Evolutionary conservation across 768 basidiomycete genomes (phyloP), one percentile per base, ranked within the genome.

Genomic region (Pulveroboletus ravenelii): DNA sequence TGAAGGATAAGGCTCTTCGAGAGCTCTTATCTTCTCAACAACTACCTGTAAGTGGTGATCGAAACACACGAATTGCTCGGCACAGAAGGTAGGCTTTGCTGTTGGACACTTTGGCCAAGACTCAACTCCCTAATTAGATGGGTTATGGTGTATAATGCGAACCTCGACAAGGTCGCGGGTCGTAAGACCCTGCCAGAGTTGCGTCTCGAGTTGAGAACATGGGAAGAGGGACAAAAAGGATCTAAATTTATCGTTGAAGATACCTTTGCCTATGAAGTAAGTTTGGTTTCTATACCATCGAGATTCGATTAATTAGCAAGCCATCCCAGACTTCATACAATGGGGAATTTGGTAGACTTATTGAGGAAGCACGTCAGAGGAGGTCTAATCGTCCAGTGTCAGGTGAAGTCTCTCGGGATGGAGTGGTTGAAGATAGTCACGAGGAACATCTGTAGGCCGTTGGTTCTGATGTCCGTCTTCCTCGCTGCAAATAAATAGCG

Each of bases 131-230:
- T 41, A 5, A 17, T 27, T 15, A 87, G 86, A 54, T 89, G 85
- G 84, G 75, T 85, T 0, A 80, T 81, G 68, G 62, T 84, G 37
- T 82, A 76, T 57, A 89, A 89, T 53, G 79, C 85, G 27, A 89
- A 88, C 61, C 71, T 86, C 9, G 87, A 89, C 67, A 78, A 77
- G 55, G 73, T 73, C 17, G 45, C 56, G 15, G 69, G 75, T 40
- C 74, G 83, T 27, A 79, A 78, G 60, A 71, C 70, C 15, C 63
- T 72, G 48, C 52, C 62, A 1, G 76, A 77, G 32, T 72, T 88
- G 13, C 72, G 74, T 37, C 60, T 59, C 37, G 84, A 85, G 31
- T 60, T 88, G 60, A 76, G 71, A 55, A 68, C 65, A 56, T 83
- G 81, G 82, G 85, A 87, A 55, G 78, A 73, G 48, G 71, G 65